Base-by-base conservation (phyloP, 176 grass and related monocot genomes). In the Cenchrus purpureus region DNA sequence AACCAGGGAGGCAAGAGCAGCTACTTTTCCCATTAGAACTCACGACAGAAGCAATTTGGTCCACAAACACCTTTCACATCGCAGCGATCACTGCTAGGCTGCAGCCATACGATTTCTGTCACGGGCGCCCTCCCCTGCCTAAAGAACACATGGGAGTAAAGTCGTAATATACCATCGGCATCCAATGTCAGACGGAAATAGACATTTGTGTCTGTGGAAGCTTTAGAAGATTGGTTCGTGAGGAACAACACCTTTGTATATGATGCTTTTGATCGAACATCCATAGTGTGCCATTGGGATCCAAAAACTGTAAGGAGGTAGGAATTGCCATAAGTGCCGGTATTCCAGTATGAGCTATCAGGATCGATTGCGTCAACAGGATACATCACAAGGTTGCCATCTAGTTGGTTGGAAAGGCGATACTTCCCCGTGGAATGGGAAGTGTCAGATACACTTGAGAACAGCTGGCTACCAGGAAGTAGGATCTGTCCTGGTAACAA, bases 401-500 rank as follows among this genome's bases (percentile, higher is more conserved):
- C 89, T 25, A 55, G 19, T 22, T 91, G 84, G 75, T 87, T 91
- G 37, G 0, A 0, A 69, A 91, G 73, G n/a, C 70, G 71, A 77
- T 65, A 91, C 61, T 49, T 84, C 49, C 89, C 81, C 8, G 69
- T 87, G 11, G 81, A 65, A 66, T 79, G 76, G 56, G 32, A 83
- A 10, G 60, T 53, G 7, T 85, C 44, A 20, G 85, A 87, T 46
- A 85, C 12, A 64, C 89, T 87, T 22, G 85, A 85, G 77, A 73
- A 82, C 7, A 91, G 71, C 10, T 85, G 81, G 13, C 6, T 66
- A n/a, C 9, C 3, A 11, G 84, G 75, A 43, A 2, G 28, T 3
- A 88, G 57, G 59, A 80, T 88, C 82, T 91, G 82, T 7, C 86
- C 89, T 76, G 76, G 82, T 50, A 91, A 68, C 9, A 91, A 62